phyloP scores from a whole-genome alignment of 768 basidiomycete genomes.

The Lanmaoa rubissima region DNA sequence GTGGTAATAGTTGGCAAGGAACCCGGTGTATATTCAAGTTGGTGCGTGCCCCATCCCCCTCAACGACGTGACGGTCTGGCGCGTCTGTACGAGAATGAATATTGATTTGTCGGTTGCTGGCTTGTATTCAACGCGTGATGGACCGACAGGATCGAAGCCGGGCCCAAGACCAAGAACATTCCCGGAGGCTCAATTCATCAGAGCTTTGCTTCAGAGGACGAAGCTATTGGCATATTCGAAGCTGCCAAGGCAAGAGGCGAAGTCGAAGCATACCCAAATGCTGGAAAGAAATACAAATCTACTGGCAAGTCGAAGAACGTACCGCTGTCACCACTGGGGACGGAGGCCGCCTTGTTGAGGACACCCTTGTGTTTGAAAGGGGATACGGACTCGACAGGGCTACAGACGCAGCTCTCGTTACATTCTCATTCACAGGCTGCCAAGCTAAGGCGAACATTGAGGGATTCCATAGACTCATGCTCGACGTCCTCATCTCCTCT shows the following conservation, averaged over 20 bases:
- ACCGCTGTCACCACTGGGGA: conserved; percentile 16
- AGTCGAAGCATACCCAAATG: conserved; percentile 17
- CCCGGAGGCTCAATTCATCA: conserved; percentile 42
- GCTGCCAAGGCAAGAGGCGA: conserved; percentile 31
- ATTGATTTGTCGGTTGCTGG: conserved; percentile 23
- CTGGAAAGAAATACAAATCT: background rate
- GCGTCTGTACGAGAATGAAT: conserved; percentile 20
- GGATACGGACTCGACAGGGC: background rate
- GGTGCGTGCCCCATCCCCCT: conserved; percentile 15
- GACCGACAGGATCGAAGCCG: conserved; percentile 44
- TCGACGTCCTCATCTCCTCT: conserved; percentile 25
- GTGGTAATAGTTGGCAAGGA: conserved; percentile 28
- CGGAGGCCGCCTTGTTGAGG: conserved; percentile 17
- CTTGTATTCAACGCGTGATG: conserved; percentile 1
- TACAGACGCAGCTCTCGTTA: background rate
- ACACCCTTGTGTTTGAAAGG: conserved; percentile 5
- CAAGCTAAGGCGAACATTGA: conserved; percentile 10
- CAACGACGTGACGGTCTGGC: conserved; percentile 3
- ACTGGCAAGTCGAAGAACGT: conserved; percentile 1
- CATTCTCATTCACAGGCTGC: background rate
- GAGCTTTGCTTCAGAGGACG: conserved; percentile 41
- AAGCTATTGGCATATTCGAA: conserved; percentile 37
- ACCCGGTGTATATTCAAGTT: conserved; percentile 31
- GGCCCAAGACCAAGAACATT: conserved; percentile 42
- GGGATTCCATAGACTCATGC: conserved; percentile 6